Conservation (phyloP, 2,329 filamentous ascomycete genomes). For the Reticulascus tulasneorum region DNA sequence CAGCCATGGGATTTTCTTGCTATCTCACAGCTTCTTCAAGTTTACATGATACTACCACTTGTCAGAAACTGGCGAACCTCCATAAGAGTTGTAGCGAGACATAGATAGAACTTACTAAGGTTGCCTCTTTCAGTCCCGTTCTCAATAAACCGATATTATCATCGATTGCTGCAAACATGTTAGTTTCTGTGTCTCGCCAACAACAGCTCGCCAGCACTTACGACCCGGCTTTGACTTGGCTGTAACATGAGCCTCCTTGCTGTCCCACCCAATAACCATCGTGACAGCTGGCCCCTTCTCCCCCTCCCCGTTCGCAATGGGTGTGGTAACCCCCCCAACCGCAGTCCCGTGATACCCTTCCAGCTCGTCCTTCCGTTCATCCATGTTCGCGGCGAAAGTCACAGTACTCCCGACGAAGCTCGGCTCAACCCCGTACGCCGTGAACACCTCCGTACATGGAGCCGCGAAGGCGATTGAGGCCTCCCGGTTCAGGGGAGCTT, state of each 20-base stretch:
- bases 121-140: slow-evolving; percentile 23
- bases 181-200: not conserved
- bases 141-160: slow-evolving; percentile 29
- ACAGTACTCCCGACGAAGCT: slow-evolving; percentile 12
- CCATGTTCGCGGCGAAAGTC: slow-evolving; percentile 26
- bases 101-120: slow-evolving; percentile 23
- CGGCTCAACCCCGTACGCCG: slow-evolving; percentile 27
- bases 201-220: slow-evolving; percentile 5
- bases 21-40: slow-evolving; percentile 8
- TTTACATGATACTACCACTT: slow-evolving; percentile 10
- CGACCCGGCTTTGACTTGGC: slow-evolving; percentile 19
- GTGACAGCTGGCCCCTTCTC: slow-evolving; percentile 24
- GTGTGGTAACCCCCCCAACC: slow-evolving; percentile 26
- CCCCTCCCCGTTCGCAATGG: slow-evolving; percentile 22
- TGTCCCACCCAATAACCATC: slow-evolving; percentile 35
- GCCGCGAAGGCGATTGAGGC: slow-evolving; percentile 25
- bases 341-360: slow-evolving; percentile 27
- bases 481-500: slow-evolving; percentile 8
- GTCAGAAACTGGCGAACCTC: slow-evolving; percentile 1
- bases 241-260: slow-evolving; percentile 30
- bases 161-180: slow-evolving; percentile 24
- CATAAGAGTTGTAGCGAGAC: not conserved
- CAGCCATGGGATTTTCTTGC: not conserved
- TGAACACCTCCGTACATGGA: slow-evolving; percentile 35
- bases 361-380: slow-evolving; percentile 16